Conservation (phyloP, 345 rosid genomes). For the Citrus inodora region DNA sequence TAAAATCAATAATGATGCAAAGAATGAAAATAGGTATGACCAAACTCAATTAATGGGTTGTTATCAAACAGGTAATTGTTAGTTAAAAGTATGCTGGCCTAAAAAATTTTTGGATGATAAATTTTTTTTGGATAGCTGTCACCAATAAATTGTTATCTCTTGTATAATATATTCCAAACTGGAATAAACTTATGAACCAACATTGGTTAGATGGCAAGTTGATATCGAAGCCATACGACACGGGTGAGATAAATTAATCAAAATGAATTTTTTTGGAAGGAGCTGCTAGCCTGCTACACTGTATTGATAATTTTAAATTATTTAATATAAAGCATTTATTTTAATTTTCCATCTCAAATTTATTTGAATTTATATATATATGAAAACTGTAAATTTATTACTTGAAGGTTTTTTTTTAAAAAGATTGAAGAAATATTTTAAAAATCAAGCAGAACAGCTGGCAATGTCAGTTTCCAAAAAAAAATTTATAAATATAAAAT, state of each 20-base stretch:
- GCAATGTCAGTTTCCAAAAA: background rate
- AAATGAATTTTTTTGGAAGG: too few species aligned
- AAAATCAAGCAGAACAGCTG: background rate
- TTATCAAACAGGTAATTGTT: fast-evolving
- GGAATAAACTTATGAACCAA: background rate
- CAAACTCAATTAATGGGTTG: too few species aligned
- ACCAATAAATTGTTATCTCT: background rate
- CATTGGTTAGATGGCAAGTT: background rate
- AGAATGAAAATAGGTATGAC: too few species aligned
- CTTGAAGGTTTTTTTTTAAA: background rate
- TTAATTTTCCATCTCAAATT: fast-evolving
- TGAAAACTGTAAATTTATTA: background rate
- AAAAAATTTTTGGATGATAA: too few species aligned
- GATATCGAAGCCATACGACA: background rate
- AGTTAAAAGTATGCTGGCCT: too few species aligned
- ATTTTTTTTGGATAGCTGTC: background rate
- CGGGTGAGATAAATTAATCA: too few species aligned
- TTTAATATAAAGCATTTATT: too few species aligned
- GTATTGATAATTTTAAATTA: too few species aligned
- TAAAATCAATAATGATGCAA: too few species aligned
- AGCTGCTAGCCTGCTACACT: too few species aligned
- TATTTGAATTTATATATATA: too few species aligned
- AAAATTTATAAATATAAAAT: background rate
- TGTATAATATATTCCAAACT: background rate
- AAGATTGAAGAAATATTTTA: background rate